phyloP scores from a whole-genome alignment of 225 moss, liverwort and hornwort species.

The Pseudoscleropodium purum region DNA sequence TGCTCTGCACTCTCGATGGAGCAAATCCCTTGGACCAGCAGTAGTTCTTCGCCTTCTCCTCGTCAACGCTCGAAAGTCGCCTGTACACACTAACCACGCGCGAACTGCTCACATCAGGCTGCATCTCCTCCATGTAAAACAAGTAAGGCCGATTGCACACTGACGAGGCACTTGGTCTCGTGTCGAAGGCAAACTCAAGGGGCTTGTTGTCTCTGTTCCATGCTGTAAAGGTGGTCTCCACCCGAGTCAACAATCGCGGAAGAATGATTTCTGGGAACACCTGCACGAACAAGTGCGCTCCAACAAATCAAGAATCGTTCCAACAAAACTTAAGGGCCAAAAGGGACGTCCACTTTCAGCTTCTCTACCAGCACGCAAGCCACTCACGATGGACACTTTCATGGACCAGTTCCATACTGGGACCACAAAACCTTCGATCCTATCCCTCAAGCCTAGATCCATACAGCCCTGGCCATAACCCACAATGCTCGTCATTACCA shows the following conservation, averaged over 20 bases:
- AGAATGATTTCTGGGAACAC: slow-evolving; percentile 80
- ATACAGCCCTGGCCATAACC: background rate
- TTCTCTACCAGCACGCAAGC: background rate
- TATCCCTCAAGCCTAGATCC: background rate
- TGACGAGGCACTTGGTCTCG: slow-evolving; percentile 45
- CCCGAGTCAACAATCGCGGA: slow-evolving; percentile 54
- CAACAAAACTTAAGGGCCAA: too few relatives aligned
- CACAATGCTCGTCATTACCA: background rate
- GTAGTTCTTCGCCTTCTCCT: slow-evolving; percentile 49
- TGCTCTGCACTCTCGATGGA: slow-evolving; percentile 43
- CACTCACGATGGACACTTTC: background rate
- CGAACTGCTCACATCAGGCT: slow-evolving; percentile 29
- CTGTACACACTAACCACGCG: slow-evolving; percentile 55
- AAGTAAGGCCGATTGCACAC: slow-evolving; percentile 73
- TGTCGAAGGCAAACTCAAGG: slow-evolving; percentile 78
- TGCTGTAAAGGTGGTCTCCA: slow-evolving; percentile 77
- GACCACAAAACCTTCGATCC: background rate
- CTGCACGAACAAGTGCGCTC: slow-evolving; percentile 4
- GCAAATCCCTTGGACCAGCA: slow-evolving; percentile 73
- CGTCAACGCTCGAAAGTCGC: slow-evolving; percentile 61
- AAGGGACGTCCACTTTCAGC: background rate
- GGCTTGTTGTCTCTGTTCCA: slow-evolving; percentile 60
- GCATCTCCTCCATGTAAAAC: slow-evolving; percentile 74
- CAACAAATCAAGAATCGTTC: background rate
- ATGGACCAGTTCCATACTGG: background rate